A percentile compares a stretch with the other conserved stretches of the same genome.
Evolutionary conservation across 2,329 filamentous ascomycete species (phyloP).

Genomic region (Pleomassaria siparia): DNA sequence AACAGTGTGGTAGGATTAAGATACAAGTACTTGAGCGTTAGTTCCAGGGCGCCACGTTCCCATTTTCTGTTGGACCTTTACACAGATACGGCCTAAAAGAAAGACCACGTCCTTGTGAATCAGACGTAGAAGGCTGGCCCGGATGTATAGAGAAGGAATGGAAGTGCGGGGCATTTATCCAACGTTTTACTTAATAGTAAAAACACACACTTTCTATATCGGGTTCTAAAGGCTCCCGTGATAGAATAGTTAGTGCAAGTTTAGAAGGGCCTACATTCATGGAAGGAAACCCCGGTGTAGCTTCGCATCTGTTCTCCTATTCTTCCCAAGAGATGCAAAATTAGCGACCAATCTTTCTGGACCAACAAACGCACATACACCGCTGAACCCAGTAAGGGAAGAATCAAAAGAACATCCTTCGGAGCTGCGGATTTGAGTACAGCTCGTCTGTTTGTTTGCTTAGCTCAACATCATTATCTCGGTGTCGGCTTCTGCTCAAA

Average conservation of each 20-base stretch:
- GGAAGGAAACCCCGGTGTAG: not conserved
- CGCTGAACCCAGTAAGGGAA: too few species aligned
- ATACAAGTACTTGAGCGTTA: not conserved
- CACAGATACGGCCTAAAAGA: not conserved
- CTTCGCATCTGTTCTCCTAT: not conserved
- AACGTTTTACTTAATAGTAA: too few species aligned
- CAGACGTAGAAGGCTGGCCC: not conserved
- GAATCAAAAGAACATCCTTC: too few species aligned
- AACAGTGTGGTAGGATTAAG: not conserved
- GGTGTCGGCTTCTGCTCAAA: too few species aligned
- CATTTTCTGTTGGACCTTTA: conserved; percentile 1
- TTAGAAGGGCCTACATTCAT: not conserved
- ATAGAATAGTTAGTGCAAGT: not conserved
- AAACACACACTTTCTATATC: not conserved
- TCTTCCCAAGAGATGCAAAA: not conserved
- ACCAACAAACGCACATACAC: too few species aligned
- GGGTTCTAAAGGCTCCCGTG: too few species aligned
- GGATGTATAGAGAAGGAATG: not conserved
- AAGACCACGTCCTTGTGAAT: not conserved
- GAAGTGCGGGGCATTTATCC: conserved; percentile 1
- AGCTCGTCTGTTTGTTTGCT: too few species aligned
- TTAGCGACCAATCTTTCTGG: too few species aligned
- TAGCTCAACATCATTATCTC: too few species aligned
- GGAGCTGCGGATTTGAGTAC: too few species aligned
- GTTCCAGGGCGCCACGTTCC: not conserved